Percentiles rank a stretch among this genome's conserved stretches.
Evolutionary conservation across 2,329 filamentous ascomycete genomes (phyloP).

Genomic region (Cytospora schulzeri): DNA sequence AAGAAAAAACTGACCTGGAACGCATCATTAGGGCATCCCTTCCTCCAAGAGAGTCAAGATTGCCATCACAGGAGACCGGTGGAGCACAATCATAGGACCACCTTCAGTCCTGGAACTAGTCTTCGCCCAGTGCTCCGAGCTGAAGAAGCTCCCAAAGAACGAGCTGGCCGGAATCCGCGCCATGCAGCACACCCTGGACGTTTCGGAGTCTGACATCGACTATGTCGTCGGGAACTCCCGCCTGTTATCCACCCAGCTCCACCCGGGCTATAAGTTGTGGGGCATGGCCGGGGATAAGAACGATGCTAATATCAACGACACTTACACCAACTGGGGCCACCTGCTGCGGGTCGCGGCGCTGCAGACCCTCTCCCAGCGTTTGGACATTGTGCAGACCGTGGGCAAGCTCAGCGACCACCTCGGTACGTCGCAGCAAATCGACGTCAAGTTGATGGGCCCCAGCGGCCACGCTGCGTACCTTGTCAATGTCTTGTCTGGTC

Average conservation of each 20-base stretch:
- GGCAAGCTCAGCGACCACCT: conserved; percentile 6
- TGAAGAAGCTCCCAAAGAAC: conserved; percentile 7
- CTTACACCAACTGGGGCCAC: conserved; percentile 2
- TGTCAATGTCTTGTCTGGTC: background rate
- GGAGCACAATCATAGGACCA: conserved; percentile 14
- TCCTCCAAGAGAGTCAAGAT: conserved; percentile 12
- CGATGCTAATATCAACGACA: background rate
- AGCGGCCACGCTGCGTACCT: conserved; percentile 8
- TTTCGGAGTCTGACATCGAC: conserved; percentile 1
- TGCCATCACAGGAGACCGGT: conserved; percentile 8
- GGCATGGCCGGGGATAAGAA: conserved; percentile 2
- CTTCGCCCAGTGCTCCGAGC: conserved; percentile 9
- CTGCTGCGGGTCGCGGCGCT: conserved; percentile 1
- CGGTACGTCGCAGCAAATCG: conserved; percentile 1
- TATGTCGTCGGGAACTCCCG: conserved; percentile 3
- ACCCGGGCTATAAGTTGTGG: conserved; percentile 2
- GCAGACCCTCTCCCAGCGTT: conserved; percentile 1
- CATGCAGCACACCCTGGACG: conserved; percentile 13
- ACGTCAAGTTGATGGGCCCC: conserved; percentile 13
- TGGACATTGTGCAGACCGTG: conserved; percentile 2
- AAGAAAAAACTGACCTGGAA: background rate
- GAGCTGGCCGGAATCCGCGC: conserved; percentile 10
- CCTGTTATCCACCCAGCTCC: conserved; percentile 3
- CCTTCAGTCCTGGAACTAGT: conserved; percentile 9
- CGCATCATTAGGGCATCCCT: conserved; percentile 1